A percentile compares a stretch with the other conserved stretches of the same genome.
phyloP scores from a whole-genome alignment of 352 stramenopile genomes.

The Phytophthora meadii region DNA sequence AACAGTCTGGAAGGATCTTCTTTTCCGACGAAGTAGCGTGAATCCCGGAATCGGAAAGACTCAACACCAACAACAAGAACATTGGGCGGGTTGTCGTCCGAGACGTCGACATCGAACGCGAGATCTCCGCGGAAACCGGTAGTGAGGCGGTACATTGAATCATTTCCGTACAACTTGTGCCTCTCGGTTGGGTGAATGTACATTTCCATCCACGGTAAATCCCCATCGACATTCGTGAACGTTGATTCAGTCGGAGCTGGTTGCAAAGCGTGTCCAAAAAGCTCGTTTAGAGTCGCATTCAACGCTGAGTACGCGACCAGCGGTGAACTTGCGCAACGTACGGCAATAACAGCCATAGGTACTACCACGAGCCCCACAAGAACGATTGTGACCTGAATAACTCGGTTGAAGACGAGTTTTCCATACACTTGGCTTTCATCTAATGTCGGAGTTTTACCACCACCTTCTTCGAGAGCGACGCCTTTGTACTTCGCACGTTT shows the following conservation, averaged over 20 bases:
- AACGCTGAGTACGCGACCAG: slow-evolving; percentile 25
- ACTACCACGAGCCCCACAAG: slow-evolving; percentile 16
- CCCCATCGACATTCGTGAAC: slow-evolving; percentile 14
- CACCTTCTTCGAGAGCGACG: slow-evolving; percentile 22
- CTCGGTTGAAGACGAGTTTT: slow-evolving; percentile 8
- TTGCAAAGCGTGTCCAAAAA: slow-evolving; percentile 20
- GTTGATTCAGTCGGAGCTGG: slow-evolving; percentile 1
- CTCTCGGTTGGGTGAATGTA: slow-evolving; percentile 30
- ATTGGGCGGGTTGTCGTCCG: slow-evolving; percentile 43
- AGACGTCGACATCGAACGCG: slow-evolving; percentile 27
- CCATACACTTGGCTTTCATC: neutral
- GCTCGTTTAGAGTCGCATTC: slow-evolving; percentile 31
- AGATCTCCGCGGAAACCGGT: slow-evolving; percentile 27
- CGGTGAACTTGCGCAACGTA: slow-evolving; percentile 19
- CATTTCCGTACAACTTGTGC: slow-evolving; percentile 27
- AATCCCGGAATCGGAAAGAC: slow-evolving; percentile 66
- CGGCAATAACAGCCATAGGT: slow-evolving; percentile 13
- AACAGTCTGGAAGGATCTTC: slow-evolving; percentile 44
- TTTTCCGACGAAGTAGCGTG: slow-evolving; percentile 53
- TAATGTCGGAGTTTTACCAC: neutral
- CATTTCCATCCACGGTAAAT: slow-evolving; percentile 17
- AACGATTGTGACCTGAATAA: slow-evolving; percentile 11
- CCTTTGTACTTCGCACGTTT: slow-evolving; percentile 17
- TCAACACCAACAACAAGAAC: slow-evolving; percentile 60
- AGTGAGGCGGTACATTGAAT: slow-evolving; percentile 31